Evolutionary conservation across 805 yeast species (phyloP), one percentile per base, ranked within the genome.

Genomic region (Candida multigemmis): DNA sequence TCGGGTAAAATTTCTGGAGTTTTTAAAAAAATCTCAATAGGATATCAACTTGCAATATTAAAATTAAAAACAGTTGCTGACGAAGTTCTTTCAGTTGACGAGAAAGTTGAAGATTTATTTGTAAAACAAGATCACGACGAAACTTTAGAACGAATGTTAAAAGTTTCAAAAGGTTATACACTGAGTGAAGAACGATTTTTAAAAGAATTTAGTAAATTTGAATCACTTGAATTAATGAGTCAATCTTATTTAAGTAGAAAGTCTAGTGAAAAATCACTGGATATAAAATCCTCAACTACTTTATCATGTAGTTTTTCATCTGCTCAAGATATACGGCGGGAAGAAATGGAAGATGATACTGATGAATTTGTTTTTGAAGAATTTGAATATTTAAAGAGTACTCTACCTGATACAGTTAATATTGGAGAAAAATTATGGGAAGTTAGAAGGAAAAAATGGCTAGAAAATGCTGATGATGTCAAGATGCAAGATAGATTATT

Each of bases 351-450:
- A 27, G 39, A 48, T 49, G 26, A 31, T 12, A 9, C 22, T 4
- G 22, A 24, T 10, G 8, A 18, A 3, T 3, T 7, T 9, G 9
- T 16, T 6, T 28, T 26, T n/a, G 16, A 19, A 5, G 12, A 5
- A 15, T n/a, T 15, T 7, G 17, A 13, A 19, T 12, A 21, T 6
- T 5, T 11, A 5, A 25, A 11, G 7, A 9, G 21, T 14, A 4
- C 16, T 16, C 29, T 6, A 21, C 32, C 16, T 17, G 29, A 14
- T 7, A 23, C 22, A 15, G 30, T 22, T 10, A 49, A 53, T 24
- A 54, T 64, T 3, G 91, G 85, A 6, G 67, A 68, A 21, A 54
- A 53, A 8, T 61, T 81, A 23, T 87, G 95, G 96, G 68, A 70
- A 27, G 52, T 61, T 24, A 71, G 85, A 32, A 66, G 94, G 31